phyloP scores from a whole-genome alignment of 2,329 filamentous ascomycete species.

The Delphinella strobiligena region DNA sequence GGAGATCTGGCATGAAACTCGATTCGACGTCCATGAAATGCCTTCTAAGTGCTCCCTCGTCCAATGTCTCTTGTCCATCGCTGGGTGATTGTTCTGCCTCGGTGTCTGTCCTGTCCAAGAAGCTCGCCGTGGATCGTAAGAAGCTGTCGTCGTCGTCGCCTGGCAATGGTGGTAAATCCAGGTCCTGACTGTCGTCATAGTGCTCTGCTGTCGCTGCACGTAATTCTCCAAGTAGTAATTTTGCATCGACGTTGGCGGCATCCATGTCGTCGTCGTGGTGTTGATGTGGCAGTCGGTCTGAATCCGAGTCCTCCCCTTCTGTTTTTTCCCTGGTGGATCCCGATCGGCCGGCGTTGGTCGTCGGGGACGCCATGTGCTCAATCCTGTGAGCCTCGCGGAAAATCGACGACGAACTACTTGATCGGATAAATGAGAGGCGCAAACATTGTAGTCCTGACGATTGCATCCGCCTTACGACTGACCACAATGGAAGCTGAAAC shows the following conservation, averaged over 20 bases:
- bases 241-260: not conserved
- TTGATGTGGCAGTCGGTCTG: not conserved
- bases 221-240: not conserved
- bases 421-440: not conserved
- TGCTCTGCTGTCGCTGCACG: not conserved
- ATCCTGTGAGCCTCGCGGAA: not conserved
- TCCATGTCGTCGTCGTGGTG: not conserved
- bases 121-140: not conserved
- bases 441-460: not conserved
- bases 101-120: not conserved
- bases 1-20: slow-evolving; percentile 45
- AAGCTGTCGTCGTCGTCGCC: not conserved
- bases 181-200: no score
- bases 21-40: slow-evolving; percentile 52
- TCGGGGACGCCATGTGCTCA: not conserved
- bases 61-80: slow-evolving; percentile 9
- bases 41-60: slow-evolving; percentile 47
- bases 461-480: no score
- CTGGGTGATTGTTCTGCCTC: not conserved
- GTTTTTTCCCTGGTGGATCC: no score
- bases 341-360: not conserved
- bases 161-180: not conserved
- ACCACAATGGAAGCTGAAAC: no score
- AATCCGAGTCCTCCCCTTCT: no score
- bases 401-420: not conserved